These are phyloP conservation scores for Sporothrix pseudoabietina DNA, from an alignment of 2,329 filamentous ascomycete genomes.

Conservation along the genomic window DNA sequence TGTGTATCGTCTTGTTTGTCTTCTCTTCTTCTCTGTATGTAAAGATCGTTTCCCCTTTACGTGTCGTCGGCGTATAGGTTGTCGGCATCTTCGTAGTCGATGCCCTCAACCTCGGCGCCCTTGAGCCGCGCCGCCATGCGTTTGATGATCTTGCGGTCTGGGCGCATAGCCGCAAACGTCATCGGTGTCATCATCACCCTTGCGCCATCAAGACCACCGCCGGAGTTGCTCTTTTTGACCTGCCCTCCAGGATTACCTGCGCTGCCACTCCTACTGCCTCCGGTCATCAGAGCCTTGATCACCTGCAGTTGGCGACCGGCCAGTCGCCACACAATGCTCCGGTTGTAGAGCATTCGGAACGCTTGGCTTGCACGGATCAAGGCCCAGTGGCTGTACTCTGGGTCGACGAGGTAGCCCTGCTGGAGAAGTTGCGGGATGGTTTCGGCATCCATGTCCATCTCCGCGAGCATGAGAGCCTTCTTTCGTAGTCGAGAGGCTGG, in stretches of 20 bases:
- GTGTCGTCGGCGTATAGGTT: slow-evolving; percentile 25
- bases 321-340: slow-evolving; percentile 50
- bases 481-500: neutral
- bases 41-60: neutral
- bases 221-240: neutral
- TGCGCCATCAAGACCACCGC: slow-evolving; percentile 33
- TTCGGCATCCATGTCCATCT: slow-evolving; percentile 42
- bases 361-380: slow-evolving; percentile 54
- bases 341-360: slow-evolving; percentile 46
- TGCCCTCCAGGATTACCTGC: neutral
- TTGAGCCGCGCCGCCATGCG: slow-evolving; percentile 33
- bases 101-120: slow-evolving; percentile 13
- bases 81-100: slow-evolving; percentile 12
- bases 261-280: neutral
- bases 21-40: neutral
- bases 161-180: slow-evolving; percentile 44
- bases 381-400: slow-evolving; percentile 48
- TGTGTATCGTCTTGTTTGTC: neutral
- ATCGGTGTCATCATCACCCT: slow-evolving; percentile 43
- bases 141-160: slow-evolving; percentile 41
- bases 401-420: slow-evolving; percentile 36
- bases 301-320: slow-evolving; percentile 52
- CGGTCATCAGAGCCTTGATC: slow-evolving; percentile 47
- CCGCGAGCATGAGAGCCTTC: neutral
- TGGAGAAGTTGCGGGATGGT: slow-evolving; percentile 43